A percentile compares a stretch with the other conserved stretches of the same genome.
Conservation (phyloP, 2,329 filamentous ascomycete species). For the Fusarium agapanthi region DNA sequence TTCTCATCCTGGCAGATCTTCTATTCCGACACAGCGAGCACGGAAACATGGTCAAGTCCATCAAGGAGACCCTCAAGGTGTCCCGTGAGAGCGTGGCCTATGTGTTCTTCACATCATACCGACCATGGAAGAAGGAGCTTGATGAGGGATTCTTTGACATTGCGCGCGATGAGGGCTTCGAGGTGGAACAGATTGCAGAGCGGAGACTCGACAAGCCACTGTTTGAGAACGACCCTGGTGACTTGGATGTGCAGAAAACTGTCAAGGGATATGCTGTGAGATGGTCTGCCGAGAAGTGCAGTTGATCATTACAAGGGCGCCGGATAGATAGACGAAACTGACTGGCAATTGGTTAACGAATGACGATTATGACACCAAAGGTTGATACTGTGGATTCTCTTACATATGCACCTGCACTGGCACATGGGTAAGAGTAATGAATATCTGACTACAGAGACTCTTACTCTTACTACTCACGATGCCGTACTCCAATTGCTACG, state of each 20-base stretch:
- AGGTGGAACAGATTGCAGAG: constrained; percentile 82
- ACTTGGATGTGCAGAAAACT: constrained; percentile 81
- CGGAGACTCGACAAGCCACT: constrained; percentile 84
- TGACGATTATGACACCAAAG: constrained; percentile 24
- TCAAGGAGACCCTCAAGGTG: constrained; percentile 71
- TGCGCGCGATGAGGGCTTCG: constrained; percentile 74
- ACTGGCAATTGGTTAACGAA: constrained; percentile 20
- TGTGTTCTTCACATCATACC: constrained; percentile 94
- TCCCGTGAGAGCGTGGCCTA: constrained; percentile 69
- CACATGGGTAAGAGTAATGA: neutral
- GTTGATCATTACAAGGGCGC: constrained; percentile 6
- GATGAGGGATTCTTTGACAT: constrained; percentile 89
- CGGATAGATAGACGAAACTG: constrained; percentile 1
- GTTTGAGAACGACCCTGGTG: constrained; percentile 89
- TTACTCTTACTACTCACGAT: neutral
- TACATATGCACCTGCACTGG: neutral
- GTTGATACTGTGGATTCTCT: neutral
- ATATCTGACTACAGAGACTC: neutral
- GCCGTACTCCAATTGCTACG: constrained; percentile 31
- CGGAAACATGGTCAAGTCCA: constrained; percentile 75
- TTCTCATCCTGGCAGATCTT: constrained; percentile 86
- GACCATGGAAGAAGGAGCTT: constrained; percentile 87
- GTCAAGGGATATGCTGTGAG: constrained; percentile 80
- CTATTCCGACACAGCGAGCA: constrained; percentile 94
- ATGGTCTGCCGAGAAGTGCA: constrained; percentile 62